A percentile compares a stretch with the other conserved stretches of the same genome.
These are phyloP conservation scores for Albophoma yamanashiensis DNA, from an alignment of 2,329 filamentous ascomycete species.

Conservation along the genomic window DNA sequence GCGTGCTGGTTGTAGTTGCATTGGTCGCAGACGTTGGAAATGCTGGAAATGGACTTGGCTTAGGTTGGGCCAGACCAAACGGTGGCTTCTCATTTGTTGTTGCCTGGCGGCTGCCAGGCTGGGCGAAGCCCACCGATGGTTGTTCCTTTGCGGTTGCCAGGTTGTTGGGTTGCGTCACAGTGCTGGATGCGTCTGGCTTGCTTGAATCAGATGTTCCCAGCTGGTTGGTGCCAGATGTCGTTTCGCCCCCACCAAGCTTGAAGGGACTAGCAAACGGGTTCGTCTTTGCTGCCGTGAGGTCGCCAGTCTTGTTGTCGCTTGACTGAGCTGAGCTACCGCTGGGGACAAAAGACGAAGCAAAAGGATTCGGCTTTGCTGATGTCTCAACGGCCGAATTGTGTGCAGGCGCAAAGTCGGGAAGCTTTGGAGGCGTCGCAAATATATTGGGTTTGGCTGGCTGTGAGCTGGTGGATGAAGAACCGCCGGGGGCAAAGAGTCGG, in stretches of 20 bases:
- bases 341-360: background rate
- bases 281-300: background rate
- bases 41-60: conserved; percentile 13
- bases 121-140: background rate
- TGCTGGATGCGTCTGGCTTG: background rate
- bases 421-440: conserved; percentile 1
- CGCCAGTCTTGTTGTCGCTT: background rate
- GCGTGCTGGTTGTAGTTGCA: conserved; percentile 1
- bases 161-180: background rate
- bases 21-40: conserved; percentile 6
- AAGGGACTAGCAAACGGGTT: conserved; percentile 1
- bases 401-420: background rate
- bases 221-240: background rate
- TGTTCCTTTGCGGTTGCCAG: background rate
- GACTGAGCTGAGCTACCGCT: background rate
- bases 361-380: conserved; percentile 2
- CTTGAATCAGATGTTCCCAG: background rate
- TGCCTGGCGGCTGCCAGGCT: background rate
- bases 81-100: background rate
- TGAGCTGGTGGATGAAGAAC: background rate
- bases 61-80: background rate
- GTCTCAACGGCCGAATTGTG: background rate
- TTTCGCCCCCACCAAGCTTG: background rate
- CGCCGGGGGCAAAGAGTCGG: background rate
- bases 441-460: conserved; percentile 2